Evolutionary conservation across 345 rosid genomes (phyloP), one percentile per base, ranked within the genome.

Genomic region (Salix caprea): DNA sequence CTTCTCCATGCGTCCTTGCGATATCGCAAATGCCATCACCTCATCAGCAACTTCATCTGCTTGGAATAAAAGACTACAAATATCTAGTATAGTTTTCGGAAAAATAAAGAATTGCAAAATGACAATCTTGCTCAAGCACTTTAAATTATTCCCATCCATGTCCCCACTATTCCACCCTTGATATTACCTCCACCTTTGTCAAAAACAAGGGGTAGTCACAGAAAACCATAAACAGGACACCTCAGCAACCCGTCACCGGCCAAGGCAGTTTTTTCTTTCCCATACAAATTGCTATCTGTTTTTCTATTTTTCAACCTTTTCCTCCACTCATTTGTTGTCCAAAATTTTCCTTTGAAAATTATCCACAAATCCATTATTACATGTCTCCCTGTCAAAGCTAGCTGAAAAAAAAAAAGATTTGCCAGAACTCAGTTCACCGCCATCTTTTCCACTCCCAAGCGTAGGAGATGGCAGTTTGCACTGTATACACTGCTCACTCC

Each of bases 401-500:
- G 26, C 73, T 30, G 21, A 42, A 13, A 67, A 13, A 32, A 21
- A 5, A 60, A 30, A 3, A 28, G 3, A 4, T 14, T 16, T 10
- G 18, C 26, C 26, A 19, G 13, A 10, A n/a, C 21, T 21, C 42
- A 37, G 39, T 23, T 4, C 64, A 58, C 48, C 70, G 21, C 6
- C 23, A 21, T 37, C 23, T 19, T 13, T 21, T 67, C 24, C 70
- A 6, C 44, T 21, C 21, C 21, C 37, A 67, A 37, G 44, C 70
- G 11, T 69, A 52, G 60, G 67, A 85, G 83, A 93, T 93, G 97
- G 94, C 96, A 73, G 85, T 84, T 19, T 91, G 90, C 83, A 83
- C 97, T 60, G 86, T 87, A 23, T 85, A 92, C 90, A 87, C 97
- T 13, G 76, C 91, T 19, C 95, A 90, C 52, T 86, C 94, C 40